phyloP scores from a whole-genome alignment of 2,329 filamentous ascomycete genomes.

The Penicillium polonicum region DNA sequence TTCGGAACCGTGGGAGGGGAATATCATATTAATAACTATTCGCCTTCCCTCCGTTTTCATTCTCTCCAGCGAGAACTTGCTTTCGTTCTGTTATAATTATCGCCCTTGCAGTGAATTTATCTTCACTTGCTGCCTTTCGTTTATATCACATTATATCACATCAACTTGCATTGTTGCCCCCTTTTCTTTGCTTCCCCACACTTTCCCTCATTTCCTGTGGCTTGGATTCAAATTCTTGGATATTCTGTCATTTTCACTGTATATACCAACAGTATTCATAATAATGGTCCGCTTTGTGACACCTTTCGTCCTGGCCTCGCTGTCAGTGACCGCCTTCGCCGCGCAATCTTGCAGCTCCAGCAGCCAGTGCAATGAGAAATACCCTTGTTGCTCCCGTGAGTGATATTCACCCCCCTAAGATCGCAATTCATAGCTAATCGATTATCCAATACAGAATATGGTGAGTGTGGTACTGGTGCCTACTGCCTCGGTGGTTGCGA shows the following conservation, averaged over 20 bases:
- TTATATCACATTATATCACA: not conserved
- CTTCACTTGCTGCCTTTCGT: slow-evolving; percentile 12
- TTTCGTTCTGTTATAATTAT: not conserved
- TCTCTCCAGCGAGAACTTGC: not conserved
- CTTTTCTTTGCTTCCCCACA: not conserved
- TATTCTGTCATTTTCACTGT: slow-evolving; percentile 18
- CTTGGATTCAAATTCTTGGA: slow-evolving; percentile 18
- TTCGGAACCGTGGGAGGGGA: not conserved
- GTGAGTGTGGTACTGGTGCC: slow-evolving; percentile 86
- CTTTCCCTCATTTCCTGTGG: slow-evolving; percentile 5
- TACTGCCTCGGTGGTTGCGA: slow-evolving; percentile 97
- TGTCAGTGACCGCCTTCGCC: slow-evolving; percentile 36
- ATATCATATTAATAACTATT: slow-evolving; percentile 8
- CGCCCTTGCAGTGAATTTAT: slow-evolving; percentile 1
- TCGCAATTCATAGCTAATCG: slow-evolving; percentile 7
- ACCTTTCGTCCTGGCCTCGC: slow-evolving; percentile 33
- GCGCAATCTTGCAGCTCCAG: slow-evolving; percentile 41
- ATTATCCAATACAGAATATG: slow-evolving; percentile 66
- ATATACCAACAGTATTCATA: slow-evolving; percentile 20
- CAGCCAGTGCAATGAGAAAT: slow-evolving; percentile 62
- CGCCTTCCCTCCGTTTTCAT: slow-evolving; percentile 6
- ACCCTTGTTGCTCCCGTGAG: slow-evolving; percentile 80
- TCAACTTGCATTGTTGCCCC: not conserved
- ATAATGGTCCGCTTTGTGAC: slow-evolving; percentile 40
- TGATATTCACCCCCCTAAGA: slow-evolving; percentile 23